Evolutionary conservation across 2,329 filamentous ascomycete species (phyloP), one percentile per base, ranked within the genome.

Genomic region (Penicillium brevicompactum): DNA sequence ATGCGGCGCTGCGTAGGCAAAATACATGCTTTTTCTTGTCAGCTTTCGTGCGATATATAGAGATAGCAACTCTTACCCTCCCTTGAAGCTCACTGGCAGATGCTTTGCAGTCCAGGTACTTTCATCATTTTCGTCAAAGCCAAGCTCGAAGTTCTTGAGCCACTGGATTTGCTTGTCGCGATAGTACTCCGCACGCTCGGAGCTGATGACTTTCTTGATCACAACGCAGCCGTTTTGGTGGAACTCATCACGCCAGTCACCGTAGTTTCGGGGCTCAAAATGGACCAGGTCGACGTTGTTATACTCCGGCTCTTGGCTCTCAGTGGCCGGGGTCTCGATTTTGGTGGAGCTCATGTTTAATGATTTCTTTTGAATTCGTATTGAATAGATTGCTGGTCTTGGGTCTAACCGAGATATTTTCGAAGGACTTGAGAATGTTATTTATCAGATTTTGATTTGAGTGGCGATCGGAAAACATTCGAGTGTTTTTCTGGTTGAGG

Each of bases 241-340:
- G 51, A 80, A 74, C n/a, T 80, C 55, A 65, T 78, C 59, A 55
- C 77, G 53, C 78, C 77, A 64, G 70, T 77, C 63, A 63, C 73
- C 62, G 70, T 71, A 58, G 68, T 46, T 27, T 11, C 34, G 34
- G n/a, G 34, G 34, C 34, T 37, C 34, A 37, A 37, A 37, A 37
- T 37, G 34, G 13, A 37, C 34, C 4, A 37, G 34, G 34, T 37
- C 34, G 34, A 37, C 34, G 34, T 37, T 37, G 34, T 37, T 37
- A n/a, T 37, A 37, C n/a, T 37, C 13, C 2, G 34, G 34, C 34
- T 37, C 34, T 37, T n/a, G 34, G 34, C 34, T n/a, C 34, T 37
- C 34, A n/a, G 34, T n/a, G 13, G 34, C 34, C 13, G 34, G 34
- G 13, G 34, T n/a, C n/a, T 37, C 34, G n/a, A 37, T 13, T 37